These are phyloP conservation scores for Lipomyces sp. DNA, from an alignment of 805 yeast genomes.

Conservation along the genomic window DNA sequence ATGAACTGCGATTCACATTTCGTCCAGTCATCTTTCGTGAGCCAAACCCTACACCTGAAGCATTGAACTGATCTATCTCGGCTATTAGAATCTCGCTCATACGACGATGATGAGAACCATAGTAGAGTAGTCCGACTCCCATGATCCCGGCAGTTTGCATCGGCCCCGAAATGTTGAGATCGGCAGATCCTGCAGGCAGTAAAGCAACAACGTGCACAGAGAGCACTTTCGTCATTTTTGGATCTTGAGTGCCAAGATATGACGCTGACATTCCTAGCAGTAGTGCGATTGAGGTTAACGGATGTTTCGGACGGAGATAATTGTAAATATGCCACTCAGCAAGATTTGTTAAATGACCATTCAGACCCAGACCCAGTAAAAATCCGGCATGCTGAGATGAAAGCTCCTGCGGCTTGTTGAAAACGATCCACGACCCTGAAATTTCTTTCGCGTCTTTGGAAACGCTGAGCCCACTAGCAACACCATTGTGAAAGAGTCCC, in stretches of 20 bases:
- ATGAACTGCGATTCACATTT: not conserved
- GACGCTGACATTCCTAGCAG: slow-evolving; percentile 93
- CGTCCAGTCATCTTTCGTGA: not conserved
- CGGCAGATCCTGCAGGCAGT: slow-evolving; percentile 88
- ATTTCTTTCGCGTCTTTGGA: slow-evolving; percentile 70
- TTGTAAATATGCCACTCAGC: slow-evolving; percentile 98
- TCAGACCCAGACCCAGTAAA: slow-evolving; percentile 85
- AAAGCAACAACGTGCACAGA: slow-evolving; percentile 92
- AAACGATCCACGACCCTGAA: slow-evolving; percentile 89
- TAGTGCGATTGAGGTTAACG: slow-evolving; percentile 82
- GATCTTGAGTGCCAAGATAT: slow-evolving; percentile 77
- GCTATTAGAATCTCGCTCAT: slow-evolving; percentile 80
- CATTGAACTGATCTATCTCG: slow-evolving; percentile 53
- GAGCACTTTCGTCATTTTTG: slow-evolving; percentile 83
- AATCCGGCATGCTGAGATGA: slow-evolving; percentile 94
- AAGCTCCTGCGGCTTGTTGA: slow-evolving; percentile 74
- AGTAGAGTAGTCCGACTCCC: slow-evolving; percentile 85
- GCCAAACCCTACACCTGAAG: slow-evolving; percentile 22
- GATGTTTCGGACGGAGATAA: slow-evolving; percentile 86
- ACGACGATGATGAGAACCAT: slow-evolving; percentile 77
- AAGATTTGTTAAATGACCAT: slow-evolving; percentile 78
- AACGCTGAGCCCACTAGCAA: slow-evolving; percentile 79
- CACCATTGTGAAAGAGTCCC: slow-evolving; percentile 94
- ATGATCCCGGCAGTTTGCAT: slow-evolving; percentile 92
- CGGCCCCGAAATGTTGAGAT: slow-evolving; percentile 76